A percentile compares a stretch with the other conserved stretches of the same genome.
Evolutionary conservation across 108 stramenopile genomes (phyloP).

Genomic region (Stephanodiscus minutulus): DNA sequence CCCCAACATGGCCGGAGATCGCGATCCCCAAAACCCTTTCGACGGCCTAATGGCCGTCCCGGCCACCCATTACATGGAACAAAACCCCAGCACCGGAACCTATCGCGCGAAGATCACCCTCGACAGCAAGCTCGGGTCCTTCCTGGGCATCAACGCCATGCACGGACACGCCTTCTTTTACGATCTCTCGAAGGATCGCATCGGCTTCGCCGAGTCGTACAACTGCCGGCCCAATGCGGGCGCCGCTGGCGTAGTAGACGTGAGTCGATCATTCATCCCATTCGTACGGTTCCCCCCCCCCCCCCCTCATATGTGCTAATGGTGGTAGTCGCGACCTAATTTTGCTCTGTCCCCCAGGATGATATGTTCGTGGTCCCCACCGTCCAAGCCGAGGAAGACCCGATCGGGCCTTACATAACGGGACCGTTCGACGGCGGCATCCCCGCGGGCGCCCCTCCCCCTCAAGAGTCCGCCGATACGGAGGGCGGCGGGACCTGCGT

Average conservation of each 20-base stretch:
- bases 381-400: not conserved
- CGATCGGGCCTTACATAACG: not conserved
- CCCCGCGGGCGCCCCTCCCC: not conserved
- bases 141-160: conserved; percentile 84
- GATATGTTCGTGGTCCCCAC: conserved; percentile 33
- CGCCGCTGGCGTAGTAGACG: conserved; percentile 24
- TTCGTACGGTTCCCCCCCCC: not conserved
- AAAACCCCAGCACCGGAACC: conserved; percentile 49
- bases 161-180: conserved; percentile 77
- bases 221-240: conserved; percentile 33
- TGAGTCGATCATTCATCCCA: not conserved
- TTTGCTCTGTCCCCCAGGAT: conserved; percentile 4
- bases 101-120: conserved; percentile 56
- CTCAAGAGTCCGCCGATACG: not conserved
- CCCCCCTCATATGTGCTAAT: not conserved
- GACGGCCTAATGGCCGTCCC: conserved; percentile 82
- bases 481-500: conserved; percentile 24
- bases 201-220: conserved; percentile 75
- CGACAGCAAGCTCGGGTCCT: conserved; percentile 58
- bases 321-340: not conserved
- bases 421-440: conserved; percentile 6
- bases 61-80: conserved; percentile 80
- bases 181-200: conserved; percentile 59
- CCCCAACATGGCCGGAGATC: conserved; percentile 63
- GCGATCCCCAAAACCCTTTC: conserved; percentile 62